Base-by-base conservation (phyloP, 139 green algal genomes). In the Chlorella sp. region DNA sequence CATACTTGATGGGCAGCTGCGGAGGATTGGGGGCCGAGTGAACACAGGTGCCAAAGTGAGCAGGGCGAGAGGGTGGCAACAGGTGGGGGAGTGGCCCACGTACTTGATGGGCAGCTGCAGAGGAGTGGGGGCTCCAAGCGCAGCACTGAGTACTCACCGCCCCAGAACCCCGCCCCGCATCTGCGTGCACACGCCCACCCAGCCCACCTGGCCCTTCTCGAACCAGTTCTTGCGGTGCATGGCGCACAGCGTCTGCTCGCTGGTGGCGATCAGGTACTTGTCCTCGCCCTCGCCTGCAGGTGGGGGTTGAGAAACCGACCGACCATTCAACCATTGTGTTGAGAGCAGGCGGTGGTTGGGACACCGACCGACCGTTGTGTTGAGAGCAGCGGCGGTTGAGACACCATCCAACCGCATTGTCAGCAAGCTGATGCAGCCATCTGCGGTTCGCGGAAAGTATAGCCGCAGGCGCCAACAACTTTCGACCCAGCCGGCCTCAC, bases 241-340 rank as follows among this genome's bases (percentile, higher is more conserved):
- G 24, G 96, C 94, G 82, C 96, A 99, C 85, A 99, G 89, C 36
- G 97, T 97, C 93, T 99, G 97, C 91, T 99, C 97, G 60, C 93
- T 96, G 28, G 97, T 99, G 40, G 97, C 97, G 72, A 99, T 99
- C 78, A 99, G 86, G 87, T 99, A 99, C 94, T 99, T 99, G 91
- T 99, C 97, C 19, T 99, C 96, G 26, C 96, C 96, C 85, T 99
- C 97, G 34, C 96, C 96, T 93, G 91, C 36, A 87, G 72, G 46
- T 19, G 28, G 28, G 48, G 7, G 28, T 46, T 46, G 3, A 28
- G 46, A 20, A 40, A 41, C 16, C 20, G n/a, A n/a, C n/a, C n/a
- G n/a, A n/a, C n/a, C n/a, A n/a, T n/a, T n/a, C n/a, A n/a, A n/a
- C n/a, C n/a, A n/a, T n/a, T n/a, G n/a, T n/a, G n/a, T n/a, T n/a